Percentiles rank a stretch among this genome's conserved stretches.
Conservation (phyloP, 106 monocot species). For the Phalaenopsis aphrodite region DNA sequence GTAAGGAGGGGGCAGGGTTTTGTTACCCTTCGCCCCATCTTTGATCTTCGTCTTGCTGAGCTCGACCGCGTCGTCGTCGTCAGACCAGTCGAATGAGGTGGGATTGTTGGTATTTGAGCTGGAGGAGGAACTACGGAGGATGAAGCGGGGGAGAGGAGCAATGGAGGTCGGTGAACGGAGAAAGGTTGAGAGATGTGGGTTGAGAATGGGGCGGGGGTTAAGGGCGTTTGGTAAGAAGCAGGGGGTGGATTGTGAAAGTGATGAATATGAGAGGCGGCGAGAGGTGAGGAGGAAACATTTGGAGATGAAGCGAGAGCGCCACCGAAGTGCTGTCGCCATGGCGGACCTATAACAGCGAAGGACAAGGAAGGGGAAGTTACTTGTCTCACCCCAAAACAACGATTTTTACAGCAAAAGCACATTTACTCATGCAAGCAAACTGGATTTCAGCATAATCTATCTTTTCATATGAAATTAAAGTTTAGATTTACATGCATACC, state of each 20-base stretch:
- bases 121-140: conserved; percentile 18
- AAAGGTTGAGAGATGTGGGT: background rate
- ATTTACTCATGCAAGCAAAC: too few species aligned
- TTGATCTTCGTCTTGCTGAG: background rate
- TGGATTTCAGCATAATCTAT: too few species aligned
- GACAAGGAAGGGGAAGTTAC: too few species aligned
- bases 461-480: too few species aligned
- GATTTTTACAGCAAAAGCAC: too few species aligned
- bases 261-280: background rate
- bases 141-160: background rate
- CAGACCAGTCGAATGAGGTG: conserved; percentile 94
- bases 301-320: background rate
- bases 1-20: conserved; percentile 70
- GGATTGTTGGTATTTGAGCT: conserved; percentile 54
- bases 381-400: too few species aligned
- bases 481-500: too few species aligned
- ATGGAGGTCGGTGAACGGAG: background rate
- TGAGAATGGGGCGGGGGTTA: background rate
- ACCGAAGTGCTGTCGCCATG: background rate
- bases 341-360: background rate
- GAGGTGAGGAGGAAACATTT: background rate
- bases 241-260: background rate
- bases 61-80: conserved; percentile 14
- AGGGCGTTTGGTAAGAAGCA: background rate
- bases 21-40: conserved; percentile 13